A percentile compares a stretch with the other conserved stretches of the same genome.
These are phyloP conservation scores for Tephrocybe rancida DNA, from an alignment of 768 basidiomycete species.

Conservation along the genomic window DNA sequence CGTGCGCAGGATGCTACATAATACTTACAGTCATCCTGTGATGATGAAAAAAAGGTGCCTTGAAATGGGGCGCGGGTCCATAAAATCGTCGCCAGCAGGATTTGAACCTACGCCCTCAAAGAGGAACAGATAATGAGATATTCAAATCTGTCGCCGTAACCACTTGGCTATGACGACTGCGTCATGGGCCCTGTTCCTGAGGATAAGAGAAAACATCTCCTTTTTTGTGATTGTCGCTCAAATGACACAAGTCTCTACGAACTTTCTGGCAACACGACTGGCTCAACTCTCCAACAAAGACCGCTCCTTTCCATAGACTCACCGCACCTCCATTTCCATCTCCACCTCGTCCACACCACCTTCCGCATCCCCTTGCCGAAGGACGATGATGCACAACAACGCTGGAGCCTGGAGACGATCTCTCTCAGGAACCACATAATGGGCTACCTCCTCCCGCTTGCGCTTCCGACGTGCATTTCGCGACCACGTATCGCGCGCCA, in stretches of 20 bases:
- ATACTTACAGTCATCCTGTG: too few species aligned
- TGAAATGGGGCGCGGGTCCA: too few species aligned
- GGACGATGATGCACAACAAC: constrained; percentile 14
- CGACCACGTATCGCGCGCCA: constrained; percentile 63
- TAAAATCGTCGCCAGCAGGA: constrained; percentile 1
- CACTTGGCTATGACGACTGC: constrained; percentile 59
- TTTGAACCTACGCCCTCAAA: constrained; percentile 49
- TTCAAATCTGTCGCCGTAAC: constrained; percentile 80
- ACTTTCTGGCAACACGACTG: constrained; percentile 62
- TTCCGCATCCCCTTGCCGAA: constrained; percentile 7
- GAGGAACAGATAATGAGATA: constrained; percentile 32
- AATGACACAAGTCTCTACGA: too few species aligned
- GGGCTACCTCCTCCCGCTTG: constrained; percentile 21
- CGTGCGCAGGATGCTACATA: too few species aligned
- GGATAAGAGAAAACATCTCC: too few species aligned
- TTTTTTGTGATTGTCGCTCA: too few species aligned
- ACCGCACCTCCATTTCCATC: constrained; percentile 48
- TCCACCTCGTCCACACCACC: neutral
- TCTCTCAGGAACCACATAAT: neutral
- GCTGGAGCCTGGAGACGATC: neutral
- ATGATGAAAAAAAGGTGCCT: too few species aligned
- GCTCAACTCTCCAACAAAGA: constrained; percentile 66
- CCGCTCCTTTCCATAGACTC: constrained; percentile 64
- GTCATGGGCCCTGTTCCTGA: neutral
- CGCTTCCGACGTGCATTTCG: constrained; percentile 59